A percentile compares a stretch with the other conserved stretches of the same genome.
Evolutionary conservation across 2,329 filamentous ascomycete species (phyloP).

Genomic region (Madurella mycetomatis): DNA sequence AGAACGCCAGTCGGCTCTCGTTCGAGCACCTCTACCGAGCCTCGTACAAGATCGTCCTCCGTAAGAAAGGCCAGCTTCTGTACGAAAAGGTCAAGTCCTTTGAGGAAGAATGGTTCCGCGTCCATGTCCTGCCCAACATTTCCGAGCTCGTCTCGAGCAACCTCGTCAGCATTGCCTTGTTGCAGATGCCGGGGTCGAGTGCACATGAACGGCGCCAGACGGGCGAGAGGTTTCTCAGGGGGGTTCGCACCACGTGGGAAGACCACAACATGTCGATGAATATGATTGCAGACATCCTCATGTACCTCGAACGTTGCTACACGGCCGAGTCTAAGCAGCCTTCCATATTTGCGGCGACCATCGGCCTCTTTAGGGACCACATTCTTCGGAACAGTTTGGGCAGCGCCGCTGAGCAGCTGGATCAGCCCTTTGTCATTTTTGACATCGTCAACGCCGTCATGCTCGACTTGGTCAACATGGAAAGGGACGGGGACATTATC

Average conservation of each 20-base stretch:
- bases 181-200: slow-evolving; percentile 55
- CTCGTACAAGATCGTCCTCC: slow-evolving; percentile 88
- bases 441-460: slow-evolving; percentile 76
- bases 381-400: slow-evolving; percentile 63
- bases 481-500: slow-evolving; percentile 83
- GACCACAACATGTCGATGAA: slow-evolving; percentile 91
- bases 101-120: slow-evolving; percentile 74
- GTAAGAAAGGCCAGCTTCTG: slow-evolving; percentile 76
- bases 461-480: slow-evolving; percentile 87
- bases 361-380: slow-evolving; percentile 82
- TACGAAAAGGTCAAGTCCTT: slow-evolving; percentile 78
- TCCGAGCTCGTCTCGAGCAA: slow-evolving; percentile 65
- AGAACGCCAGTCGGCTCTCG: slow-evolving; percentile 82
- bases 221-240: slow-evolving; percentile 77
- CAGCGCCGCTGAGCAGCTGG: slow-evolving; percentile 34
- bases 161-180: slow-evolving; percentile 57
- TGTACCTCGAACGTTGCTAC: slow-evolving; percentile 93
- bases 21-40: slow-evolving; percentile 95
- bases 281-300: slow-evolving; percentile 93
- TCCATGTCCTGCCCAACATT: slow-evolving; percentile 68
- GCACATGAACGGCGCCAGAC: slow-evolving; percentile 72
- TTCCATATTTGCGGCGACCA: slow-evolving; percentile 77
- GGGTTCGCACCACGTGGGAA: slow-evolving; percentile 74
- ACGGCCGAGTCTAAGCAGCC: slow-evolving; percentile 65
- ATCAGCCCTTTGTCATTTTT: slow-evolving; percentile 50